Base-by-base conservation (phyloP, 2,329 filamentous ascomycete species). In the Exserohilum turcica region DNA sequence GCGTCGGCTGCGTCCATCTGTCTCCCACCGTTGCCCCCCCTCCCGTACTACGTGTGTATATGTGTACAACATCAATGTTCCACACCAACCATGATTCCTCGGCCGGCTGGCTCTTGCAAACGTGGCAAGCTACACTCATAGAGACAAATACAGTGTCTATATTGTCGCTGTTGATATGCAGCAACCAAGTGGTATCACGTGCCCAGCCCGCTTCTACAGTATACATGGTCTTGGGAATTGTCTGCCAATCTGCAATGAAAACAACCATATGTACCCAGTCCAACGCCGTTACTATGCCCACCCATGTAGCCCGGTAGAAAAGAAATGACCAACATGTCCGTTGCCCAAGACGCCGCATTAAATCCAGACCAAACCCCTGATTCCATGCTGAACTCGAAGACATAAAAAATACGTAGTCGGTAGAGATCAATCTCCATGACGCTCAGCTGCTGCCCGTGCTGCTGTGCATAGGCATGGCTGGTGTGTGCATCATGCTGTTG, bases 381-480 rank as follows among this genome's bases (percentile, higher is more conserved):
- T 31, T 24, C 24, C 10, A 16, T 32, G 27, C 35, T 29, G 33
- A 35, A 45, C 32, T 36, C 9, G 19, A 10, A 21, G n/a, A 28
- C 13, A 18, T 18, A 35, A 35, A 33, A 39, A 40, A 40, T 7
- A 21, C 6, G 43, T 24, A 21, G 13, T 12, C n/a, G 18, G 32
- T 19, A 24, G 29, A 16, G 24, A 37, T 16, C 7, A 19, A 19
- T 31, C 24, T 29, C 12, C 29, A 6, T 31, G 28, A 13, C n/a
- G 24, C 48, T 68, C 60, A 73, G 48, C 70, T 72, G 35, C 68
- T 71, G 38, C 63, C 64, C 3, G 69, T 70, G 42, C 69, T 71
- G 27, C 61, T 61, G 24, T 71, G 68, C 66, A 70, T 67, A 6
- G 61, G 59, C 24, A 68, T 56, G 6, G 58, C 47, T 18, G 67